Percentiles rank a stretch among this genome's conserved stretches.
Conservation (phyloP, 306 rosid species). For the Prunus dulcis region DNA sequence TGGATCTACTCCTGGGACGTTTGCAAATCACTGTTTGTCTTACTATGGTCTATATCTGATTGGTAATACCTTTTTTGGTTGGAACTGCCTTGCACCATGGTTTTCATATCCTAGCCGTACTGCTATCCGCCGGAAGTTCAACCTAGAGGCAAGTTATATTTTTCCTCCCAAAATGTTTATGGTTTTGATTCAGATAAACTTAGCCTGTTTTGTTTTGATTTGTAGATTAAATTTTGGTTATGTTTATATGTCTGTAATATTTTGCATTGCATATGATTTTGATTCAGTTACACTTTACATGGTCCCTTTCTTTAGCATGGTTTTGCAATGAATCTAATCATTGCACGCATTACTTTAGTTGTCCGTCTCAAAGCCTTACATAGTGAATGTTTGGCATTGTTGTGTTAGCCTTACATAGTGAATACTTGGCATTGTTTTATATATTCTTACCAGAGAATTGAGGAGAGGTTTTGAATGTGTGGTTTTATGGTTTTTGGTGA, state of each 20-base stretch:
- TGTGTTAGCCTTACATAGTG: not conserved
- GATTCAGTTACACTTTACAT: not conserved
- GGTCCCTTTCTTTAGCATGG: not conserved
- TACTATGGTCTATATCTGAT: conserved; percentile 68
- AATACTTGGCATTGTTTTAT: not conserved
- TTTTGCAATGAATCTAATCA: not conserved
- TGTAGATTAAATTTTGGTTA: not conserved
- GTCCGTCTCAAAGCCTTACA: not conserved
- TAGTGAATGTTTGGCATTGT: not conserved
- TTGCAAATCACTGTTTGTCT: conserved; percentile 69
- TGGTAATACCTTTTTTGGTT: conserved; percentile 70
- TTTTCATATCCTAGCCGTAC: conserved; percentile 81
- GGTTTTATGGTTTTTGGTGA: conserved; percentile 7
- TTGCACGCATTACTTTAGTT: not conserved
- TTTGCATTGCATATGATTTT: not conserved
- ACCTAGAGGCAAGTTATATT: conserved; percentile 73
- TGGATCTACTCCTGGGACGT: conserved; percentile 62
- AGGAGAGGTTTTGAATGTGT: not conserved
- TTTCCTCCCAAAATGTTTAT: not conserved
- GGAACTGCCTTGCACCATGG: conserved; percentile 81
- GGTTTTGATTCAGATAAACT: not conserved
- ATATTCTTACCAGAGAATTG: not conserved
- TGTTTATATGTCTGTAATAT: not conserved
- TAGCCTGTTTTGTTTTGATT: not conserved
- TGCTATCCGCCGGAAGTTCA: conserved; percentile 76